Conservation (phyloP, 2,329 filamentous ascomycete genomes). For the Nemania bipapillata region DNA sequence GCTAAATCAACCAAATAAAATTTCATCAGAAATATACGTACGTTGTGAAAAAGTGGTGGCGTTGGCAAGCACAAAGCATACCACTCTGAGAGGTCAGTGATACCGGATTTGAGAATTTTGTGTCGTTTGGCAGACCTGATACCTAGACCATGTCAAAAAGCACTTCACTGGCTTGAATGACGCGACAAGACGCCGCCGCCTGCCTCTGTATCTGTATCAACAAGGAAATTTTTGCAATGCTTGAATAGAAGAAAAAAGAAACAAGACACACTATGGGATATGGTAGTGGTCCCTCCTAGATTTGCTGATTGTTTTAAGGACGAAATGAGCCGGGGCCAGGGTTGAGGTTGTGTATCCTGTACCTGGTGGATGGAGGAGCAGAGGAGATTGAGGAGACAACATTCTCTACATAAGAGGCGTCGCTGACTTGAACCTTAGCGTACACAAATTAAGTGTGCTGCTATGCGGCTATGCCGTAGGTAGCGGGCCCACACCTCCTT, state of each 20-base stretch:
- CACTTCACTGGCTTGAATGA: constrained; percentile 2
- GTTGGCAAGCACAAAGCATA: background rate
- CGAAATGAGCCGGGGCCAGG: background rate
- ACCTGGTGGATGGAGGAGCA: background rate
- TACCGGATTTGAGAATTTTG: background rate
- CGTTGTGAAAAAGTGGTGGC: background rate
- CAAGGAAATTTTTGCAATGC: background rate
- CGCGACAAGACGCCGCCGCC: constrained; percentile 18
- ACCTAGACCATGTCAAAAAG: background rate
- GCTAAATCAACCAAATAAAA: too few species aligned
- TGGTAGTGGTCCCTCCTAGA: constrained; percentile 19
- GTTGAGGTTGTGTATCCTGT: background rate
- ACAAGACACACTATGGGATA: background rate
- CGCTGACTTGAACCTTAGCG: background rate
- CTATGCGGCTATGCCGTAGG: constrained; percentile 6
- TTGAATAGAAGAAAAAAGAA: constrained; percentile 8
- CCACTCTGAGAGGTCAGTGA: background rate
- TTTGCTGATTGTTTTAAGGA: background rate
- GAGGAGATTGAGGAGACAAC: background rate
- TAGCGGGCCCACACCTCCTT: background rate
- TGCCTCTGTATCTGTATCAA: background rate
- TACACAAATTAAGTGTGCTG: background rate
- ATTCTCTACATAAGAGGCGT: too few species aligned
- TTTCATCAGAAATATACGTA: constrained; percentile 26
- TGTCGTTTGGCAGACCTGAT: background rate